Base-by-base conservation (phyloP, 1,284 basidiomycete genomes). In the Ganoderma meredithae region DNA sequence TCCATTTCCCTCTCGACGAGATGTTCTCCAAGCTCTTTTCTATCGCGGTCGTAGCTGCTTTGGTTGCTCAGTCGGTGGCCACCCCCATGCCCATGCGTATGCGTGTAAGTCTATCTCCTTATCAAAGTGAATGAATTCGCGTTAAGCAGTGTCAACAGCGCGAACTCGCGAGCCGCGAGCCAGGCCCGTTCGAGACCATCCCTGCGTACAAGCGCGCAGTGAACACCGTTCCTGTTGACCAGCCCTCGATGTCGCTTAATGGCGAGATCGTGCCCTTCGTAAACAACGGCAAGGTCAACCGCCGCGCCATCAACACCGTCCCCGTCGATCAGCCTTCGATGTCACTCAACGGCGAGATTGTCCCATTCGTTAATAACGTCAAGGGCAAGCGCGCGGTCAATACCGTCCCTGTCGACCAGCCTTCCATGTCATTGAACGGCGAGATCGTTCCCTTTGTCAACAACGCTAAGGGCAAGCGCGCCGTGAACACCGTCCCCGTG, bases 11-110 rank as follows among this genome's bases (percentile, higher is more conserved):
- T 66, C 65, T 62, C 64, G 63, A 66, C 78, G 80, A 73, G 75
- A 88, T 88, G 86, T 81, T 86, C 70, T 69, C 78, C 70, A 77
- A 80, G 70, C 73, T 82, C 68, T 61, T 85, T 68, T 69, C 85
- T 72, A 77, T 82, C 60, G 72, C 83, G 52, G 69, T 89, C 67
- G 79, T 82, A 59, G 73, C 85, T 66, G 74, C 83, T 73, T 79
- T 87, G 72, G 79, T 83, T 69, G 80, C 83, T 73, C 83, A 85
- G 76, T 84, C 79, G 36, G 70, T 81, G 62, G 85, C 86, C 36
- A 71, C 72, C 6, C 86, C 88, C 27, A 75, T 87, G 70, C 83
- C 85, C 22, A 76, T 79, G 77, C 79, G 79, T 33, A 75, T 84
- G 69, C 77, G 78, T 39, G 80, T 86, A 68, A 75, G 81, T 81